Evolutionary conservation across 208 protist species (phyloP).

Genomic region (Leishmania turanica): DNA sequence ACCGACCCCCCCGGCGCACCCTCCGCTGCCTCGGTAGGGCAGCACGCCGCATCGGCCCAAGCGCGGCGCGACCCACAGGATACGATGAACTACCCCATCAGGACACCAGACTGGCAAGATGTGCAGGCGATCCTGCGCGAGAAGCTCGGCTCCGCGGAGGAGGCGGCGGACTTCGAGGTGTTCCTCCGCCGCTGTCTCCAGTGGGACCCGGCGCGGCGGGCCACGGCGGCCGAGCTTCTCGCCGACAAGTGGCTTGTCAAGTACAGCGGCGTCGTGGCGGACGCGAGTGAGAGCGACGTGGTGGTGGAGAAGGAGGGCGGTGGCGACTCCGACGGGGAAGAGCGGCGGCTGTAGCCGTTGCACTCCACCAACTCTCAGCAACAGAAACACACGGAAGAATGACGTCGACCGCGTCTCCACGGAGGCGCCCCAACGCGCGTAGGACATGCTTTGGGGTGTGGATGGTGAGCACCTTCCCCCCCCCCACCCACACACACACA

Average conservation of each 20-base stretch:
- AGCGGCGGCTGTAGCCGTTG: background rate
- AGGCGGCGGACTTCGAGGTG: slow-evolving; percentile 40
- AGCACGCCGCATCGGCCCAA: background rate
- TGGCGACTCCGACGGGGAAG: background rate
- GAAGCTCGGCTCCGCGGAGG: slow-evolving; percentile 31
- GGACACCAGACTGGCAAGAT: slow-evolving; percentile 42
- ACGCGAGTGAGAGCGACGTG: slow-evolving; percentile 11
- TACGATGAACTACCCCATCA: slow-evolving; percentile 28
- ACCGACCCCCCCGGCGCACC: background rate
- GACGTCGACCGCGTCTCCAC: no score
- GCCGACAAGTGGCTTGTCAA: slow-evolving; percentile 39
- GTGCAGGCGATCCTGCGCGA: slow-evolving; percentile 34
- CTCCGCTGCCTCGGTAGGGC: no score
- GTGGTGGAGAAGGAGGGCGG: background rate
- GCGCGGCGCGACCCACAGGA: background rate
- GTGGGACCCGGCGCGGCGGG: slow-evolving; percentile 54
- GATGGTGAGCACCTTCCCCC: no score
- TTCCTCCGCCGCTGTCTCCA: slow-evolving; percentile 53
- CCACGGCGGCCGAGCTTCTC: slow-evolving; percentile 40
- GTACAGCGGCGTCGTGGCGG: slow-evolving; percentile 18
- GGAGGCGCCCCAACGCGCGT: no score
- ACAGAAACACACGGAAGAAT: no score
- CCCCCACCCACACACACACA: no score
- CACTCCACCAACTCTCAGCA: no score
- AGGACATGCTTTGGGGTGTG: no score